A percentile compares a stretch with the other conserved stretches of the same genome.
phyloP scores from a whole-genome alignment of 1,284 basidiomycete genomes.

The Xerocomus amazonicus region DNA sequence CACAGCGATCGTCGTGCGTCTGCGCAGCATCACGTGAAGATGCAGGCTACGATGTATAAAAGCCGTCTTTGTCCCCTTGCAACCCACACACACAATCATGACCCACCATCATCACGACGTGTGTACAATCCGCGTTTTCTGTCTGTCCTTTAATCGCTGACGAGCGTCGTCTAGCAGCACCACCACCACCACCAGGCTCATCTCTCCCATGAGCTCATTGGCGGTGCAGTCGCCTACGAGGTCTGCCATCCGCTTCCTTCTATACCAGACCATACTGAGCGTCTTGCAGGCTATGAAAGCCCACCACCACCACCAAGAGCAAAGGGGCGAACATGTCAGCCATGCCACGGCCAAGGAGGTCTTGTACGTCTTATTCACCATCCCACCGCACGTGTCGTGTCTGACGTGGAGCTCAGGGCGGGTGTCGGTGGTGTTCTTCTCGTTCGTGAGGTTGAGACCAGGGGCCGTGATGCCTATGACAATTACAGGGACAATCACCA shows the following conservation, averaged over 20 bases:
- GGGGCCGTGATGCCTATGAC: conserved; percentile 41
- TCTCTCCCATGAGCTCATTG: conserved; percentile 29
- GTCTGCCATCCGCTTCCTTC: conserved; percentile 5
- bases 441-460: conserved; percentile 46
- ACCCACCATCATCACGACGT: conserved; percentile 12
- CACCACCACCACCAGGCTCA: conserved; percentile 35
- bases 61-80: too few species aligned
- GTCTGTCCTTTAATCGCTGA: not conserved
- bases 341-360: conserved; percentile 25
- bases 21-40: too few species aligned
- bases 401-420: conserved; percentile 16
- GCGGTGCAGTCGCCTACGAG: conserved; percentile 28
- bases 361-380: conserved; percentile 15
- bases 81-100: conserved; percentile 8
- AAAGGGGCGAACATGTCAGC: conserved; percentile 9
- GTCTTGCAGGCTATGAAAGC: conserved; percentile 26
- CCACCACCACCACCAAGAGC: conserved; percentile 21
- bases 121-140: not conserved
- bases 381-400: not conserved
- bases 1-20: too few species aligned
- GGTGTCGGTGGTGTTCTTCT: conserved; percentile 43
- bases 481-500: too few species aligned
- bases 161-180: conserved; percentile 14
- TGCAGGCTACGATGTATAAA: too few species aligned
- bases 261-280: conserved; percentile 2